Base-by-base conservation (phyloP, 2,329 filamentous ascomycete species). In the Fusarium xylarioides region DNA sequence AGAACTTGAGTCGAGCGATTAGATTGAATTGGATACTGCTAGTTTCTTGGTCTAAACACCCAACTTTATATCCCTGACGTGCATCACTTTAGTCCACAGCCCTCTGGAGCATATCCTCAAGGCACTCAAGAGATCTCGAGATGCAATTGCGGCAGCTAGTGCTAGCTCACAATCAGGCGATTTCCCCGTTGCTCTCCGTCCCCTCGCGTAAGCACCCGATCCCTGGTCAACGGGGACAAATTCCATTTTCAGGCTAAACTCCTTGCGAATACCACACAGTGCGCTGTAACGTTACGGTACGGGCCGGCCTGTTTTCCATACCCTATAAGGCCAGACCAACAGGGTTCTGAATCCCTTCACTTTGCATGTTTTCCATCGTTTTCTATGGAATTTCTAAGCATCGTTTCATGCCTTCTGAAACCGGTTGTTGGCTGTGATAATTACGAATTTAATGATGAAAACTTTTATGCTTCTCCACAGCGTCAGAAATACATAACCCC, bases 211-310 rank as follows among this genome's bases (percentile, higher is more conserved):
- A 7, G 47, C 30, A 50, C 11, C 47, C 21, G 0, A 50, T 2
- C 15, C 28, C 46, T 32, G 21, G 28, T 23, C 46, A 32, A 23
- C 11, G 16, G 47, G 16, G 0, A 23, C 8, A 19, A 23, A 34
- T 37, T 37, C 50, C 50, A 21, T 21, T 15, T 28, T 4, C 12
- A 44, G 53, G 53, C n/a, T 21, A 21, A 34, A 19, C 11, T 18
- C 46, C 21, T 32, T 43, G 28, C 26, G 16, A 43, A 43, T 23
- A 32, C 53, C 6, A 56, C 53, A 56, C 53, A 43, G 53, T 56
- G 53, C 7, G 21, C 28, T 44, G 53, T 23, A 56, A 56, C 35
- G 53, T 23, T 56, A 43, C 53, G 53, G 53, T 12, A 56, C 38
- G 38, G 12, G 15, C 53, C 38, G 38, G 26, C 11, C 4, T 34